Base-by-base conservation (phyloP, 1,284 basidiomycete species). In the Ceratobasidium sp. region DNA sequence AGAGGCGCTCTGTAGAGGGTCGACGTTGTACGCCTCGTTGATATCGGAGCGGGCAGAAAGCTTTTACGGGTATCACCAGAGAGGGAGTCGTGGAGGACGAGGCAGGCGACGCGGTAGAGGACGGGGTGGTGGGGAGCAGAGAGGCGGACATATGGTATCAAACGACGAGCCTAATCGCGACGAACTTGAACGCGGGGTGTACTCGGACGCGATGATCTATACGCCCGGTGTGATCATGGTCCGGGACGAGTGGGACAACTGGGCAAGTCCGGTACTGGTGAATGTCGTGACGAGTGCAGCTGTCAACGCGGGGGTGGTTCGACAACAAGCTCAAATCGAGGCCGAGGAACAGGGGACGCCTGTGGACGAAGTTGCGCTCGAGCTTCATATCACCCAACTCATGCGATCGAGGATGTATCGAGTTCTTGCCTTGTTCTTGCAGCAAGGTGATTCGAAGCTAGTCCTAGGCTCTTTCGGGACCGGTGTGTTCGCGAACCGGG, bases 401-500 rank as follows among this genome's bases (percentile, higher is more conserved):
- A 94, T 93, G 93, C 86, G 86, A 58, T 92, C 93, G 83, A 86
- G 92, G 39, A 93, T 94, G 91, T 89, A 84, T 0, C 86, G 92
- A 67, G 86, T 93, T 39, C 83, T 94, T 23, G 89, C 85, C 79
- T 83, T 93, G 20, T 92, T 93, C 82, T 90, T 93, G 84, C 86
- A 85, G 46, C 86, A 89, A 80, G 89, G 89, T 10, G 88, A 89
- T n/a, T 86, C 86, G 79, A 87, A 90, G 80, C 78, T 93, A 60
- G 91, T 94, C 1, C 84, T 94, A 58, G 93, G 93, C 46, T 91
- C 90, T 81, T 94, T 93, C 84, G 93, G 93, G 12, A 94, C 92
- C 0, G 93, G 92, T 0, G 92, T 91, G 7, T 94, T 93, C 84
- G 86, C 85, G 80, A 94, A 94, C 82, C 86, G 88, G 42, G 89